Base-by-base conservation (phyloP, 2,329 filamentous ascomycete genomes). In the Aspergillus calidoustus region DNA sequence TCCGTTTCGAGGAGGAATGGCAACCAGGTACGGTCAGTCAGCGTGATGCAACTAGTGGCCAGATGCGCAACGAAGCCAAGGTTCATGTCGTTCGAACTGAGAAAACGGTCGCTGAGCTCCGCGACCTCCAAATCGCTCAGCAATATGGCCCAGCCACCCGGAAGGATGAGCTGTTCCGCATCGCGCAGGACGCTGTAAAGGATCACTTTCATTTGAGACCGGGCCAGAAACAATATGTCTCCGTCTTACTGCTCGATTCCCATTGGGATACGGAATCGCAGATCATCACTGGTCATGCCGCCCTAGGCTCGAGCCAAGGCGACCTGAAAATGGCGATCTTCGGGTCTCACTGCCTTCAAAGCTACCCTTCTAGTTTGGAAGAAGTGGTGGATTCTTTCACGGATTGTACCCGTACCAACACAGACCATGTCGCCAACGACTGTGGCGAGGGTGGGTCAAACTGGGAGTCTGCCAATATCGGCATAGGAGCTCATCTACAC, bases 1-100 rank as follows among this genome's bases (percentile, higher is more conserved):
- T 97, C 76, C 86, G 93, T 48, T 93, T 96, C 65, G 95, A 98
- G 70, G 95, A 99, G 76, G 91, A 97, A 74, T 98, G 95, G 95
- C 91, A 91, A 63, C 87, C 88, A 3, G 93, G 93, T 7, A 91
- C 91, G 1, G 83, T 92, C 62, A 94, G 91, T 62, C 85, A 86
- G 68, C 88, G 90, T 44, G 95, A 98, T 73, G 83, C 84, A 64
- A 86, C 88, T 57, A 82, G 81, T 28, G 89, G 88, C 7, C 86
- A 86, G 25, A 93, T 95, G 87, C 89, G 94, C 64, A 97, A 92
- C 38, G 93, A 98, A 76, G 93, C 94, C 13, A 94, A 91, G 69
- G 83, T 99, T 28, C 94, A 98, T 74, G 78, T 98, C 59, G 89
- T 99, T 66, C 87, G 91, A 60, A 86, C 88, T 43, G 87, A 93